Base-by-base conservation (phyloP, 768 basidiomycete species). In the Lenzites betulinus region DNA sequence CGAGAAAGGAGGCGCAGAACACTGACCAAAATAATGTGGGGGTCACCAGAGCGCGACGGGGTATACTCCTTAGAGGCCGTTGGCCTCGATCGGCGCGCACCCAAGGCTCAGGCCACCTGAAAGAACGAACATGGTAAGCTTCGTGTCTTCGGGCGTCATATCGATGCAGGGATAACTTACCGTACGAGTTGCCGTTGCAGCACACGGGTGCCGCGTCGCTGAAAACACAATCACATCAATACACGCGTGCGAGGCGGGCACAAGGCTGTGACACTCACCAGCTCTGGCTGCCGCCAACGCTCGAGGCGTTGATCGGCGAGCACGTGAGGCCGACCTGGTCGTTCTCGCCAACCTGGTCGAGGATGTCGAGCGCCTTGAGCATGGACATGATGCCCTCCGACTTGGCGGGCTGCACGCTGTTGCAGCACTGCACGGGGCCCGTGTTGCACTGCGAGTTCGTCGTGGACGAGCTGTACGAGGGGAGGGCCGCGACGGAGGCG, bases 371-470 rank as follows among this genome's bases (percentile, higher is more conserved):
- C n/a, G 62, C 26, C 20, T 54, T 57, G 23, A 70, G 54, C 28
- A 70, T 55, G 36, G 50, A 49, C 16, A 57, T 41, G 39, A 63
- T 65, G 12, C 54, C 53, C 8, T 33, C 33, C 39, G 48, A 53
- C 35, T 44, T 42, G 11, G 71, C 66, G 30, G 48, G 13, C 64
- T 68, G 67, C 26, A 72, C 69, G 33, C 28, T 55, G 64, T 74
- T 56, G 60, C 74, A 75, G 64, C 74, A 74, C 46, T 72, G 69
- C 39, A 70, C 58, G 15, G 65, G 35, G 35, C 72, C 73, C 0
- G 71, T 71, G 67, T 66, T 69, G 68, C 74, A 75, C 60, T 69
- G 53, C 38, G 38, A 39, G 6, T 20, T 16, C 13, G 47, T 13
- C 12, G 16, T 18, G 36, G 51, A 41, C 6, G 16, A 9, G 8